Evolutionary conservation across 2,329 filamentous ascomycete genomes (phyloP), one percentile per base, ranked within the genome.

Genomic region (Scorias spongiosa): DNA sequence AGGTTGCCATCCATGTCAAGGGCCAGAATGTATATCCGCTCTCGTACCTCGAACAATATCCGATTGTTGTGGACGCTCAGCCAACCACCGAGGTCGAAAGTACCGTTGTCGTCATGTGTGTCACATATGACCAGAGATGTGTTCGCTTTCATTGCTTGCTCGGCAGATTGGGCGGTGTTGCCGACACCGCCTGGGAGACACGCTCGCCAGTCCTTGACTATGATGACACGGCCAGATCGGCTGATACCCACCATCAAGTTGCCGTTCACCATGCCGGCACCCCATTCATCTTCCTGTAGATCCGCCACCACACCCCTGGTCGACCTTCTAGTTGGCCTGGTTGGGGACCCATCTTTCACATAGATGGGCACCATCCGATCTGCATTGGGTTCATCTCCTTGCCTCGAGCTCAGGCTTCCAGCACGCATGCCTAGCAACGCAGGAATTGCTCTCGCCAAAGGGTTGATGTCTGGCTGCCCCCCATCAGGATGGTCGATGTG

Each of bases 21-120:
- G 1, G 61, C 56, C 2, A 70, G 51, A 26, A 70, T 49, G 47
- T 70, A 69, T 10, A 67, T 55, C 10, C 57, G 56, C 28, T 67
- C 63, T 42, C 64, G 56, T 11, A 68, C 59, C 50, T 69, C 67
- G 29, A 68, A 67, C 52, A 67, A 59, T 42, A 69, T 38, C 1
- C 64, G 61, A 42, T 64, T 58, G 37, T 67, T 59, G 15, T 59
- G 58, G 15, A 70, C 56, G 1, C 64, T 61, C 11, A 70, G 54
- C 67, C 67, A 70, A 11, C 67, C 67, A 29, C 67, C 67, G 1
- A 70, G 52, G 39, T 69, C 66, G 44, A 69, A 70, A 18, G 51
- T 61, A 4, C 57, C 53, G 10, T 12, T 17, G 1, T 57, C 60
- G 18, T 52, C 54, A 38, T 66, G 61, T 1, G 62, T 57, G 43